Percentiles rank a stretch among this genome's conserved stretches.
Evolutionary conservation across 73 alveolate genomes (phyloP).

Genomic region (Blepharisma stoltei): DNA sequence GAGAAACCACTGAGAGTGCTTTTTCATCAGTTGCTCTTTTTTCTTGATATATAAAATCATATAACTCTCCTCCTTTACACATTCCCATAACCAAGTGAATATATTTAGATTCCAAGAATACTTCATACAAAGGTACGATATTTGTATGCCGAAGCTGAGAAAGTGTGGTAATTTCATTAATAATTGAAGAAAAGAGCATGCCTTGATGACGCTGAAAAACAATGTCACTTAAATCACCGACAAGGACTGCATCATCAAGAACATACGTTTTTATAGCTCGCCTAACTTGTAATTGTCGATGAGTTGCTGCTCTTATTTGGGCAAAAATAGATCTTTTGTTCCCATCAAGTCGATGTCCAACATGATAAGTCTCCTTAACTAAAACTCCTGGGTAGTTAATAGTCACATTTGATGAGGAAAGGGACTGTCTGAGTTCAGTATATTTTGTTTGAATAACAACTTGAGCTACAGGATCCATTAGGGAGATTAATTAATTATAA

Average conservation of each 20-base stretch:
- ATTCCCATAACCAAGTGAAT: not conserved
- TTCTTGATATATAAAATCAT: not conserved
- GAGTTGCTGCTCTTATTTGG: not conserved
- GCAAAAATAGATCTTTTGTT: not conserved
- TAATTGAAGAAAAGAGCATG: not conserved
- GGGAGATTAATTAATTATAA: no score
- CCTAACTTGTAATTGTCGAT: not conserved
- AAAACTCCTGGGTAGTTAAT: slow-evolving; percentile 9
- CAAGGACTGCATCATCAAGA: not conserved
- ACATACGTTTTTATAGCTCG: not conserved
- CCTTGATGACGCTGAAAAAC: not conserved
- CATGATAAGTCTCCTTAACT: not conserved
- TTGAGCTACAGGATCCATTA: no score
- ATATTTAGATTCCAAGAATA: slow-evolving; percentile 4
- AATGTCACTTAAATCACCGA: not conserved
- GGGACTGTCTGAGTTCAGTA: no score
- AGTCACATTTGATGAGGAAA: no score
- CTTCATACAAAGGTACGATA: not conserved
- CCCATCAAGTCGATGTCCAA: slow-evolving; percentile 14
- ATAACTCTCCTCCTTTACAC: slow-evolving; percentile 26
- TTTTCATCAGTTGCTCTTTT: not conserved
- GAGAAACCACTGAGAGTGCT: not conserved
- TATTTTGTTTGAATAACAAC: no score
- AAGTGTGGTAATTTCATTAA: not conserved
- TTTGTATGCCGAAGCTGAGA: slow-evolving; percentile 8